These are phyloP conservation scores for Penicillium sp. DNA, from an alignment of 2,329 filamentous ascomycete genomes.

Conservation along the genomic window DNA sequence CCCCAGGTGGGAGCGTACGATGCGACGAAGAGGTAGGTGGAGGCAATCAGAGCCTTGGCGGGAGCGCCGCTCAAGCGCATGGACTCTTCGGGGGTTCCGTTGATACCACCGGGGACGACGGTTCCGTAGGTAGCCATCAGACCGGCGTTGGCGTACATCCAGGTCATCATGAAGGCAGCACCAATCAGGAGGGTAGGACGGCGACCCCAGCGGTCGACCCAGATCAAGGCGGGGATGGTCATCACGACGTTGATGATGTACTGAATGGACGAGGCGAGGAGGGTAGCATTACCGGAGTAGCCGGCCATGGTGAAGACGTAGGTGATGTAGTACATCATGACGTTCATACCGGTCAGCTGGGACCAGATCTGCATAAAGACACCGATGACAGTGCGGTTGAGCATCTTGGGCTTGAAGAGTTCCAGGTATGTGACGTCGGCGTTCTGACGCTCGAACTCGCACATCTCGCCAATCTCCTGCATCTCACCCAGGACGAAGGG, in stretches of 20 bases:
- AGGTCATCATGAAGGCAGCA: conserved; percentile 59
- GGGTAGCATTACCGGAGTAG: conserved; percentile 55
- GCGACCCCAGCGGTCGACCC: conserved; percentile 71
- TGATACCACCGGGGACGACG: conserved; percentile 10
- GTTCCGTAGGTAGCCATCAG: conserved; percentile 30
- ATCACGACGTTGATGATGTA: conserved; percentile 76
- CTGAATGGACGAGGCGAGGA: conserved; percentile 66
- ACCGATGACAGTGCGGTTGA: conserved; percentile 69
- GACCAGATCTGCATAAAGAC: conserved; percentile 72
- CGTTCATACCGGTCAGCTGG: conserved; percentile 51
- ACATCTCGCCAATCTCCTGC: conserved; percentile 68
- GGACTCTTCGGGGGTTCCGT: conserved; percentile 12
- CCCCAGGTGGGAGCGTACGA: conserved; percentile 28
- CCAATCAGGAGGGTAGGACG: conserved; percentile 64
- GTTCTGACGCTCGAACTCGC: conserved; percentile 70
- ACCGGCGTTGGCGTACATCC: conserved; percentile 42
- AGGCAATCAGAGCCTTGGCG: conserved; percentile 28
- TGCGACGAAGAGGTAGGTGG: conserved; percentile 30
- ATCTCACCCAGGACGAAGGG: conserved; percentile 67
- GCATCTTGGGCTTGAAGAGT: conserved; percentile 67
- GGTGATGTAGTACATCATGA: conserved; percentile 61
- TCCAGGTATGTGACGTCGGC: conserved; percentile 68
- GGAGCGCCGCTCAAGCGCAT: conserved; percentile 18
- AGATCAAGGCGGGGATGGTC: conserved; percentile 72
- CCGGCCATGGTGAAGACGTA: conserved; percentile 68